Conservation (phyloP, 495 filamentous ascomycete species). For the Hypoxylon perforatum region DNA sequence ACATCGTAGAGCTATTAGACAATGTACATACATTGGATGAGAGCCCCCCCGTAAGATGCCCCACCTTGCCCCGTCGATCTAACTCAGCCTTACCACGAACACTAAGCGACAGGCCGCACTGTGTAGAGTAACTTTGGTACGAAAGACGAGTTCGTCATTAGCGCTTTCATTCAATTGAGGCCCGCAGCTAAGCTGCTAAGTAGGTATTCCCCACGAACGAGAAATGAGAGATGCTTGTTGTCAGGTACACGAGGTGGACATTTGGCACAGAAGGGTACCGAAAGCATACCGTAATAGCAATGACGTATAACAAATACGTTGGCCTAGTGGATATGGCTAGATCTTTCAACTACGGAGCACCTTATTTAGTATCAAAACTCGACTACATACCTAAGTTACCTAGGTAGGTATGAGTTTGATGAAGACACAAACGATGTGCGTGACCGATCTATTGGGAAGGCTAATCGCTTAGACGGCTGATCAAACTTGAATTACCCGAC, state of each 20-base stretch:
- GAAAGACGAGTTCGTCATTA: conserved; percentile 38
- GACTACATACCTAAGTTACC: no score
- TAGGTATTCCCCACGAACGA: conserved; percentile 30
- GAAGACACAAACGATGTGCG: neutral
- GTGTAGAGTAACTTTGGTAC: conserved; percentile 12
- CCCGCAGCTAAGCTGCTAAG: conserved; percentile 25
- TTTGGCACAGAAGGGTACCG: neutral
- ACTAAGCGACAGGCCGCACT: conserved; percentile 20
- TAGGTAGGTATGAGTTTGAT: neutral
- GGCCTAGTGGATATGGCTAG: neutral
- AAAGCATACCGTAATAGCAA: neutral
- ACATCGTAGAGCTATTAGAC: neutral
- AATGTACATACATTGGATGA: conserved; percentile 4
- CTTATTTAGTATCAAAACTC: no score
- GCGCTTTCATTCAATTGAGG: conserved; percentile 37
- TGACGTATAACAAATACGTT: neutral
- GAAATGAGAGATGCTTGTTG: conserved; percentile 13
- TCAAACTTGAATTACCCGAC: conserved; percentile 4
- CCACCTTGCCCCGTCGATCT: conserved; percentile 33
- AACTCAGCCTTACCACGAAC: conserved; percentile 42
- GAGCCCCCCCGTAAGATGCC: conserved; percentile 8
- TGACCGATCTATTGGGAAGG: neutral
- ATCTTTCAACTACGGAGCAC: neutral
- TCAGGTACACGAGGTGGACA: neutral
- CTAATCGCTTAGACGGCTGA: neutral